These are phyloP conservation scores for Baorangia bicolor DNA, from an alignment of 768 basidiomycete species.

Conservation along the genomic window DNA sequence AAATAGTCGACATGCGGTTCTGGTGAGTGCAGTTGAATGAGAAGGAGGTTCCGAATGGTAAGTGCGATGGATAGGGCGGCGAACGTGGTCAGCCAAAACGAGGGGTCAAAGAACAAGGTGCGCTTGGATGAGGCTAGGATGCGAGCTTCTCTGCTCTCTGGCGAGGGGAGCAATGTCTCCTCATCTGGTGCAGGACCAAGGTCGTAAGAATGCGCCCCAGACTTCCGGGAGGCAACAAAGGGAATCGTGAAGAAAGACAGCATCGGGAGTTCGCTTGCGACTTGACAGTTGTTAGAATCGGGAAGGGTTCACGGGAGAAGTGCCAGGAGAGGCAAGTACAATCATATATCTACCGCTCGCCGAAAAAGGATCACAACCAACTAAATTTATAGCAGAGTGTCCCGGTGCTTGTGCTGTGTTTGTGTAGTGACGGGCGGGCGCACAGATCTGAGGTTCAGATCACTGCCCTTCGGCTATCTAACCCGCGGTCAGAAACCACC, in stretches of 20 bases:
- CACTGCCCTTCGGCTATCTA: slow-evolving; percentile 1
- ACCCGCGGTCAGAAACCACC: not conserved
- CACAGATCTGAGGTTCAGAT: not conserved
- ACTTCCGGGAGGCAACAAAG: not conserved
- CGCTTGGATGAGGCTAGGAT: not conserved
- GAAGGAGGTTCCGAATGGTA: slow-evolving; percentile 22
- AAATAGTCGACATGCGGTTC: not conserved
- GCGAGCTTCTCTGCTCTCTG: not conserved
- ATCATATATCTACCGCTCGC: slow-evolving; percentile 6
- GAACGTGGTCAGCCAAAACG: slow-evolving; percentile 20
- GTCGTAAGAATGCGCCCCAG: slow-evolving; percentile 8
- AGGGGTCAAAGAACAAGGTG: slow-evolving; percentile 8
- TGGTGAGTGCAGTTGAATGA: slow-evolving; percentile 9
- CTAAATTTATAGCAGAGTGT: not conserved
- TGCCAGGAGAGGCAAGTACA: not conserved
- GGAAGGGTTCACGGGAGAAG: not conserved
- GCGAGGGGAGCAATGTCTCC: slow-evolving; percentile 9
- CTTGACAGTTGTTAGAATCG: not conserved
- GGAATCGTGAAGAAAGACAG: not conserved
- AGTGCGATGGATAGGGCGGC: slow-evolving; percentile 18
- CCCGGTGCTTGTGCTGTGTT: slow-evolving; percentile 11
- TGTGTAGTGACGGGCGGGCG: not conserved
- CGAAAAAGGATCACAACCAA: not conserved
- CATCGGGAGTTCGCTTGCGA: slow-evolving; percentile 3
- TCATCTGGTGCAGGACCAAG: slow-evolving; percentile 17